Base-by-base conservation (phyloP, 148 eudicot genomes). In the Vaccinium myrtillus region DNA sequence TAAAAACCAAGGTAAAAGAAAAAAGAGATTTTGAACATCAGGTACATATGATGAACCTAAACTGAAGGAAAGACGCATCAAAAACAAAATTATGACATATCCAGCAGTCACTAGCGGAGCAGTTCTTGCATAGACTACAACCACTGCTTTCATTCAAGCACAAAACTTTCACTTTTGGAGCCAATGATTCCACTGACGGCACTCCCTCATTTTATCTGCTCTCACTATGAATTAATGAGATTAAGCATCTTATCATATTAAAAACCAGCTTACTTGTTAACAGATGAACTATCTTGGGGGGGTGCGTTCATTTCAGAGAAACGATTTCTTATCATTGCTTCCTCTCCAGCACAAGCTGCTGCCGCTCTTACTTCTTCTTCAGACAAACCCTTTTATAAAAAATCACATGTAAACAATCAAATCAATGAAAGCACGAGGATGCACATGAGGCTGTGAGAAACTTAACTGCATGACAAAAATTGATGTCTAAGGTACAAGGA, bases 231-330 rank as follows among this genome's bases (percentile, higher is more conserved):
- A 79, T 55, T 69, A 51, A 69, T 23, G 46, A 48, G 36, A 27
- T 32, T 2, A 48, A 73, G 23, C 10, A 61, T 58, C 21, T 25
- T n/a, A 49, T 74, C 73, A 86, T 70, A 80, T 7, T 50, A 71
- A 86, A 19, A 78, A 73, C 54, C n/a, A 88, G 85, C 98, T 82
- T 91, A 97, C 99, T 97, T 97, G 93, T 92, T 94, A 75, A 92
- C 99, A 43, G 96, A 93, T 83, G 98, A 91, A 83, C 91, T 88
- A 81, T 97, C 98, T 85, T 84, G 92, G 58, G 99, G 92, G 54
- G 99, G 99, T 55, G 98, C 98, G 90, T 95, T 97, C 98, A 97
- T 97, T 90, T 97, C 98, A 58, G 94, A 92, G 89, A 97, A 97
- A 73, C 93, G 96, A 87, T 95, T 97, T 87, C 99, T 90, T 87